Conservation (phyloP, 78 protist species). For the Dictyostelium brefeldianum region DNA sequence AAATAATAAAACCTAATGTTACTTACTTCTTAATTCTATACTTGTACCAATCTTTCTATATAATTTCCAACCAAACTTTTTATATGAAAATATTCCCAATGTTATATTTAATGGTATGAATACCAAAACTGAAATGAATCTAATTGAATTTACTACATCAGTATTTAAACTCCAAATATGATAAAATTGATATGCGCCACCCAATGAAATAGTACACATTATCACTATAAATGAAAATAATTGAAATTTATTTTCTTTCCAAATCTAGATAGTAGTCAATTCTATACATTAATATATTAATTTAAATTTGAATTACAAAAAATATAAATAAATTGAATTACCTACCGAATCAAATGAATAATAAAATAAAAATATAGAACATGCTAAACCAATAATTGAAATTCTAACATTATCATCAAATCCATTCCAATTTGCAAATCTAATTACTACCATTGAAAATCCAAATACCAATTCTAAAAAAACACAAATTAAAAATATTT, state of each 20-base stretch:
- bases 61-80: constrained; percentile 50
- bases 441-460: constrained; percentile 9
- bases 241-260: constrained; percentile 54
- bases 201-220: neutral
- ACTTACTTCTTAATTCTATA: constrained; percentile 53
- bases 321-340: neutral
- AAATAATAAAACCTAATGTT: neutral
- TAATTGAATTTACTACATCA: constrained; percentile 4
- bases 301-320: too few species aligned
- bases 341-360: constrained; percentile 37
- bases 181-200: constrained; percentile 25
- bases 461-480: constrained; percentile 12
- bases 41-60: constrained; percentile 45
- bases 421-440: constrained; percentile 18
- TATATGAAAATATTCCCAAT: constrained; percentile 8
- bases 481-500: constrained; percentile 11
- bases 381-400: constrained; percentile 5
- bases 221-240: constrained; percentile 36
- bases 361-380: constrained; percentile 23
- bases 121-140: neutral
- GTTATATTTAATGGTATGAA: constrained; percentile 29
- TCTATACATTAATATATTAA: too few species aligned
- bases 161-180: too few species aligned
- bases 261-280: too few species aligned
- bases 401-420: constrained; percentile 21